These are phyloP conservation scores for Petasospora rhodanensis DNA, from an alignment of 1,139 yeast genomes.

Conservation along the genomic window DNA sequence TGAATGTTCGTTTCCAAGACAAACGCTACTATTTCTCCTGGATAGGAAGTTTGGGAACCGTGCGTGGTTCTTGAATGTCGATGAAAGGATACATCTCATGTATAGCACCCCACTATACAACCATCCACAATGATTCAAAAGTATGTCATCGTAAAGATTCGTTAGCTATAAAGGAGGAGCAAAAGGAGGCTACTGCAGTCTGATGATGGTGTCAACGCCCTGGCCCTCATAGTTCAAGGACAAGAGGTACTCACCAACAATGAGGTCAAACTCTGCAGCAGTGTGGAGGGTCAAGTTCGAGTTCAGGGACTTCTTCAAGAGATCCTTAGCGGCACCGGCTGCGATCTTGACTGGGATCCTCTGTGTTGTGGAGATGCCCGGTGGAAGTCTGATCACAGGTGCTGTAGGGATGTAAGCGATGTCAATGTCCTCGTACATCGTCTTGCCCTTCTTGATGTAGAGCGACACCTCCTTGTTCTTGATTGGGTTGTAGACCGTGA, in stretches of 20 bases:
- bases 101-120: no score
- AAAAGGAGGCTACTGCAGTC: conserved; percentile 25
- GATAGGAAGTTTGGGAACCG: conserved; percentile 30
- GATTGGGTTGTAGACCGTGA: conserved; percentile 49
- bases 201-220: conserved; percentile 38
- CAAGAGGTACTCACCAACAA: conserved; percentile 35
- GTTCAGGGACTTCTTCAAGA: conserved; percentile 44
- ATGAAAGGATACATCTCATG: conserved; percentile 26
- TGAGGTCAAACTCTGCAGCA: conserved; percentile 37
- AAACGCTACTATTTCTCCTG: conserved; percentile 19
- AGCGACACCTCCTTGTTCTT: conserved; percentile 38
- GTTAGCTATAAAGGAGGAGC: conserved; percentile 2
- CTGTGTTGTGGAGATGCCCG: conserved; percentile 47
- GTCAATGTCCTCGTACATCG: conserved; percentile 39
- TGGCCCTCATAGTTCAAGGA: conserved; percentile 41
- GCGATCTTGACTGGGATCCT: conserved; percentile 44
- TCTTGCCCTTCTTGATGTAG: conserved; percentile 40
- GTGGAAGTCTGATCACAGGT: conserved; percentile 38
- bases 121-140: neutral
- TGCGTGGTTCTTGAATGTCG: conserved; percentile 28
- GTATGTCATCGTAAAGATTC: conserved; percentile 2
- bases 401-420: conserved; percentile 41
- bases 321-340: conserved; percentile 44
- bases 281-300: conserved; percentile 47
- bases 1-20: conserved; percentile 27